These are phyloP conservation scores for Penstemon barbatus DNA, from an alignment of 257 asterid species.

Conservation along the genomic window DNA sequence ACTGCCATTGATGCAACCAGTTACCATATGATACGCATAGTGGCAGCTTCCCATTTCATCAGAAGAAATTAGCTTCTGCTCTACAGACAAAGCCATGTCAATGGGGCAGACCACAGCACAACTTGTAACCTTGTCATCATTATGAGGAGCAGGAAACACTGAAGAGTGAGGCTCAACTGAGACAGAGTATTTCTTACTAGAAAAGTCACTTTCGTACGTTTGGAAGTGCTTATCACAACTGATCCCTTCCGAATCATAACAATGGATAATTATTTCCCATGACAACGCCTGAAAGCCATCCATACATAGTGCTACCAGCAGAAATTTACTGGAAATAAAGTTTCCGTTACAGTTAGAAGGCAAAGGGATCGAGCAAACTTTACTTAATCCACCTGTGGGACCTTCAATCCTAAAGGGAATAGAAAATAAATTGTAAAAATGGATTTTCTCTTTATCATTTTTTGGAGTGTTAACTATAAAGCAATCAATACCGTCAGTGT, in stretches of 20 bases:
- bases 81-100: conserved; percentile 43
- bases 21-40: conserved; percentile 76
- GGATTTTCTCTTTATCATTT: conserved; percentile 40
- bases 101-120: conserved; percentile 62
- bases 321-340: conserved; percentile 55
- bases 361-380: conserved; percentile 63
- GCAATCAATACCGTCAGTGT: conserved; percentile 73
- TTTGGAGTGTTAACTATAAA: conserved; percentile 46
- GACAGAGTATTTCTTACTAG: conserved; percentile 53
- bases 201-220: conserved; percentile 54
- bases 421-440: conserved; percentile 51
- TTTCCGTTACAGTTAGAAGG: conserved; percentile 54
- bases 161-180: conserved; percentile 73
- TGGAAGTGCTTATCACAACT: conserved; percentile 42
- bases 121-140: conserved; percentile 60
- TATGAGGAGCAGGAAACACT: conserved; percentile 57
- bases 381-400: conserved; percentile 50
- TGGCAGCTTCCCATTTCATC: conserved; percentile 42
- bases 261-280: conserved; percentile 74
- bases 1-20: conserved; percentile 70
- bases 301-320: conserved; percentile 77
- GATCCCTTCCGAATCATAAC: conserved; percentile 42
- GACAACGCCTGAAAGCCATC: conserved; percentile 71
- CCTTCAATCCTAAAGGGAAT: conserved; percentile 52
- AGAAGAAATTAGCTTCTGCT: conserved; percentile 37